Base-by-base conservation (phyloP, 1,284 basidiomycete species). In the Rhodofomes roseus region DNA sequence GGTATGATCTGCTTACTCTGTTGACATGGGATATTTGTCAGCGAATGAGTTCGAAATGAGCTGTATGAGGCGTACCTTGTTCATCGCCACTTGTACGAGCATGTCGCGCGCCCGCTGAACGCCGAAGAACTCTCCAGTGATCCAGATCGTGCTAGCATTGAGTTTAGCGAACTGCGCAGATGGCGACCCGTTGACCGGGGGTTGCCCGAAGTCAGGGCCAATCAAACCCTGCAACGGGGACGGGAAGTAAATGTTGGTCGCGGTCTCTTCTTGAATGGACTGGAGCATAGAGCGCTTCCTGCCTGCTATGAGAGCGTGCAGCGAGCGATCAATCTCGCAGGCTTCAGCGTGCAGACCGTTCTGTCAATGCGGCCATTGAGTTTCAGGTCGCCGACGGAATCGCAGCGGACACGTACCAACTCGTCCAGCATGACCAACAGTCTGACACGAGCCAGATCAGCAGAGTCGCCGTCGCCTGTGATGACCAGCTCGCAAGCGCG, bases 51-150 rank as follows among this genome's bases (percentile, higher is more conserved):
- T 27, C 29, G 27, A 58, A 29, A 25, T 34, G 36, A 23, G 25
- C 40, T 31, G 41, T 53, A 60, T 60, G 37, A 55, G 36, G 70
- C 78, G n/a, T 62, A 92, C 93, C 83, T 97, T 98, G 73, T 84
- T 89, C 62, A 89, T 76, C 16, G 94, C 92, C 27, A 95, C 81
- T 72, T 95, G 92, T 72, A 89, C 89, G 9, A 99, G 79, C 95
- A 98, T 98, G 71, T 98, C 96, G 65, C 92, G 82, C 2, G 96
- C 96, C 54, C 96, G 79, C 73, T 97, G 94, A 14, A 98, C 96
- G 41, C 93, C 93, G 66, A 98, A 97, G 73, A 96, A 98, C 75
- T 98, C 96, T 57, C 96, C 96, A 0, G 96, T 97, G 68, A 99
- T 96, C 90, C 94, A 97, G 60, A 98, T 90, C 41, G 89, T 79